These are phyloP conservation scores for Paramyrothecium sp. DNA, from an alignment of 2,329 filamentous ascomycete species.

Conservation along the genomic window DNA sequence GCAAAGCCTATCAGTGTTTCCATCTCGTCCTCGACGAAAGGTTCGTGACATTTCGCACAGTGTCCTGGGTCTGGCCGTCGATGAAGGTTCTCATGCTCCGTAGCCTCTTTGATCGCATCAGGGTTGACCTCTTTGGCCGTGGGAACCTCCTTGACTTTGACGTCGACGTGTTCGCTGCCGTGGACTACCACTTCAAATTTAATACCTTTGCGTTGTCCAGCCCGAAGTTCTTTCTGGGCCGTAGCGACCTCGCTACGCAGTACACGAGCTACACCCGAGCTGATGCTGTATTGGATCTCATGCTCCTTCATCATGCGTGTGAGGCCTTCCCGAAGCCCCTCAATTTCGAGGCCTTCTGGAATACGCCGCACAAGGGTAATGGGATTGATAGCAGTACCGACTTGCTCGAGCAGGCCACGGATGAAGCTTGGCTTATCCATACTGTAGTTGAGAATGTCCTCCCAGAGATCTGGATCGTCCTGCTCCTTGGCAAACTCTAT, in stretches of 20 bases:
- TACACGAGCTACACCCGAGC: conserved; percentile 82
- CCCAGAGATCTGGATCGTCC: conserved; percentile 89
- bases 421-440: conserved; percentile 99
- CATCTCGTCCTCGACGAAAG: conserved; percentile 60
- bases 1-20: conserved; percentile 78
- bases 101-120: conserved; percentile 12
- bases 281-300: conserved; percentile 92
- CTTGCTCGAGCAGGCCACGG: conserved; percentile 84
- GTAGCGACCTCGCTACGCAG: conserved; percentile 82
- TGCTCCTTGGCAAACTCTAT: conserved; percentile 95
- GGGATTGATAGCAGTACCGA: conserved; percentile 90
- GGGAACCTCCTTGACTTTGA: conserved; percentile 38
- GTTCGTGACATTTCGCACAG: conserved; percentile 56
- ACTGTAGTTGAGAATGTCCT: conserved; percentile 88
- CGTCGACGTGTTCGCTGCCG: conserved; percentile 38
- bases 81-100: conserved; percentile 22
- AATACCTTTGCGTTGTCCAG: conserved; percentile 79
- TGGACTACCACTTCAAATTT: conserved; percentile 75
- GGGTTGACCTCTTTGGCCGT: conserved; percentile 20
- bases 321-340: conserved; percentile 83
- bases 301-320: conserved; percentile 92
- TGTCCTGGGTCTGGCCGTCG: conserved; percentile 47
- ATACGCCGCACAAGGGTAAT: conserved; percentile 88
- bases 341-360: conserved; percentile 88
- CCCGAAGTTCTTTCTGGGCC: conserved; percentile 78